Percentiles rank a stretch among this genome's conserved stretches.
phyloP scores from a whole-genome alignment of 345 rosid species.

The Draba incana region DNA sequence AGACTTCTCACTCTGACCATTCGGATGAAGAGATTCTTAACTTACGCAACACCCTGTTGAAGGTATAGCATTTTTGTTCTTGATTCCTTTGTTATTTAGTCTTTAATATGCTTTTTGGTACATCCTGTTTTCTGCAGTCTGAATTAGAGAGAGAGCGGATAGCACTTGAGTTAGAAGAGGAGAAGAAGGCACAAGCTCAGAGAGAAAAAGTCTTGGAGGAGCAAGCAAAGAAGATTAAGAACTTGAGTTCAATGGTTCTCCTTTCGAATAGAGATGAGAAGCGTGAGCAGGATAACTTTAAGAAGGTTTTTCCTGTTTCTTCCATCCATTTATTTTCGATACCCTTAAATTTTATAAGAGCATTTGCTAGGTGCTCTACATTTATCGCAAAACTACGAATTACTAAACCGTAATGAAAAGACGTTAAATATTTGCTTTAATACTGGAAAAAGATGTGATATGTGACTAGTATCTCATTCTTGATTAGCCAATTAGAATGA shows the following conservation, averaged over 20 bases:
- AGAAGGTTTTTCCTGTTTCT: conserved; percentile 58
- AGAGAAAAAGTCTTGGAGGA: conserved; percentile 86
- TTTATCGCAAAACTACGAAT: conserved; percentile 15
- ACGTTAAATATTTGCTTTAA: neutral
- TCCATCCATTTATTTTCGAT: neutral
- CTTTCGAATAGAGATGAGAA: conserved; percentile 75
- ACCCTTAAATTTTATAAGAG: neutral
- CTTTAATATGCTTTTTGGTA: conserved; percentile 10
- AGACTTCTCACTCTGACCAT: conserved; percentile 92
- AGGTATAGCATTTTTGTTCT: conserved; percentile 51
- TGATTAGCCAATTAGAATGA: conserved; percentile 11
- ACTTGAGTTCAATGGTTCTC: conserved; percentile 88
- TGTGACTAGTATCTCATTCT: conserved; percentile 21
- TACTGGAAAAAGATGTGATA: conserved; percentile 2
- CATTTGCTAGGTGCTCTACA: conserved; percentile 13
- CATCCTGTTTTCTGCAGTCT: conserved; percentile 51
- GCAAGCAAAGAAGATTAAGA: conserved; percentile 90
- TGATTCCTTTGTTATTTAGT: conserved; percentile 19
- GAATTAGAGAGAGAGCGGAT: conserved; percentile 95
- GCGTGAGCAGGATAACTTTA: conserved; percentile 52
- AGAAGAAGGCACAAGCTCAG: conserved; percentile 91
- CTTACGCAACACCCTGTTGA: conserved; percentile 83
- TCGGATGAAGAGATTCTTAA: conserved; percentile 87
- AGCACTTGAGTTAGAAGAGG: conserved; percentile 91
- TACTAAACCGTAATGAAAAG: conserved; percentile 17